These are phyloP conservation scores for Linnemannia exigua DNA, from an alignment of 192 early-diverging fungal genomes.

Conservation along the genomic window DNA sequence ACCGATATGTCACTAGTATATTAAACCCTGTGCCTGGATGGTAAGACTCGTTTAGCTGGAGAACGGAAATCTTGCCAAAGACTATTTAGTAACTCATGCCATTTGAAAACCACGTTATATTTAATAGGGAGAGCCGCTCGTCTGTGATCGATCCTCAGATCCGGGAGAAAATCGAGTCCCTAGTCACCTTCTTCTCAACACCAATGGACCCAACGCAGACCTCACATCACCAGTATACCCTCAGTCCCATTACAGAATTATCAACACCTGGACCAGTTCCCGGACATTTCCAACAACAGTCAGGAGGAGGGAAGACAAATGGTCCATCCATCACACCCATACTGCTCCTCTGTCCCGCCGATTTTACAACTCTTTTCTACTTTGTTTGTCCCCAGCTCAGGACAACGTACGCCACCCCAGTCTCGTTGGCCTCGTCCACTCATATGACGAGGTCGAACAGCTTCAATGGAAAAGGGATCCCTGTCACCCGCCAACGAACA, in stretches of 20 bases:
- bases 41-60: conserved; percentile 22
- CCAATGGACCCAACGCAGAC: neutral
- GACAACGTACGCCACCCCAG: neutral
- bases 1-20: conserved; percentile 53
- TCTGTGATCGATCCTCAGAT: conserved; percentile 29
- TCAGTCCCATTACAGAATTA: conserved; percentile 31
- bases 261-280: conserved; percentile 30
- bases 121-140: conserved; percentile 33
- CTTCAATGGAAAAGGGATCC: conserved; percentile 42
- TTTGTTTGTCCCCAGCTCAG: conserved; percentile 52
- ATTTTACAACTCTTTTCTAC: conserved; percentile 55
- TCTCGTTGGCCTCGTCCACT: conserved; percentile 14
- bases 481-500: conserved; percentile 29
- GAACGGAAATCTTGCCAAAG: neutral
- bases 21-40: conserved; percentile 55
- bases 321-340: conserved; percentile 32
- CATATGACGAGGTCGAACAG: conserved; percentile 45
- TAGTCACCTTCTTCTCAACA: conserved; percentile 24
- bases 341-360: conserved; percentile 54
- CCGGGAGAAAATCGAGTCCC: conserved; percentile 26
- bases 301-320: neutral
- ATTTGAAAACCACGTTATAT: neutral
- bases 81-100: too few species aligned
- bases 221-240: conserved; percentile 22
- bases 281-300: neutral